These are phyloP conservation scores for Trichoderma atrobrunneum DNA, from an alignment of 2,329 filamentous ascomycete species.

Conservation along the genomic window DNA sequence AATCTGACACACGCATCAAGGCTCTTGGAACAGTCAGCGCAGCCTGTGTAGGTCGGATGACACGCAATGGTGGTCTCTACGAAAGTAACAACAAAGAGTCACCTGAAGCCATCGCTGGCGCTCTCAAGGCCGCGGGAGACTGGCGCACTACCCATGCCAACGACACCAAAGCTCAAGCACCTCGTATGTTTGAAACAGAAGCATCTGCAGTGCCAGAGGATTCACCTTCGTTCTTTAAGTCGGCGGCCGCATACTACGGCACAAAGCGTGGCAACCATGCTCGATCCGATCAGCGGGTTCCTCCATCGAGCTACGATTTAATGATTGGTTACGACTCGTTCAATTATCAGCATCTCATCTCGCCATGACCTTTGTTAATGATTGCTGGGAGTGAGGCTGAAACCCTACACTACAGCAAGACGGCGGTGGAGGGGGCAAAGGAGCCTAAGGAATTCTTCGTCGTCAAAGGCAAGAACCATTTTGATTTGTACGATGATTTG, in stretches of 20 bases:
- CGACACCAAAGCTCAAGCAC: neutral
- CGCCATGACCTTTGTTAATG: conserved; percentile 21
- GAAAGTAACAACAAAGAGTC: neutral
- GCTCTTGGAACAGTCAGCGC: conserved; percentile 34
- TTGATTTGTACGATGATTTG: conserved; percentile 20
- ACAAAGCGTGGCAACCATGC: conserved; percentile 20
- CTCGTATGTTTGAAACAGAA: neutral
- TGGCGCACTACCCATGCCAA: conserved; percentile 7
- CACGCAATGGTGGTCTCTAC: conserved; percentile 22
- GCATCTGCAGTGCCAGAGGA: neutral
- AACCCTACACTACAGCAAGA: conserved; percentile 13
- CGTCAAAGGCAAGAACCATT: conserved; percentile 20
- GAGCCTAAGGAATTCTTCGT: conserved; percentile 22
- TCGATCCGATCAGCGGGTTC: conserved; percentile 8
- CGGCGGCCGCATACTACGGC: conserved; percentile 18
- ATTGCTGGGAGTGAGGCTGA: conserved; percentile 20
- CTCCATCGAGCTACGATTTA: conserved; percentile 14
- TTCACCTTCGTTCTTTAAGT: neutral
- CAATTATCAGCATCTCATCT: conserved; percentile 16
- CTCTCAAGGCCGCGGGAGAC: conserved; percentile 11
- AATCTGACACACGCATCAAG: conserved; percentile 38
- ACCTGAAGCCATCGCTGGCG: neutral
- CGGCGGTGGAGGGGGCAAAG: conserved; percentile 5
- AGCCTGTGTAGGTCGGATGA: conserved; percentile 32
- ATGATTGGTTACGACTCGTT: conserved; percentile 19